These are phyloP conservation scores for Chimonanthus salicifolius DNA, from an alignment of 164 flowering plant genomes.

Conservation along the genomic window DNA sequence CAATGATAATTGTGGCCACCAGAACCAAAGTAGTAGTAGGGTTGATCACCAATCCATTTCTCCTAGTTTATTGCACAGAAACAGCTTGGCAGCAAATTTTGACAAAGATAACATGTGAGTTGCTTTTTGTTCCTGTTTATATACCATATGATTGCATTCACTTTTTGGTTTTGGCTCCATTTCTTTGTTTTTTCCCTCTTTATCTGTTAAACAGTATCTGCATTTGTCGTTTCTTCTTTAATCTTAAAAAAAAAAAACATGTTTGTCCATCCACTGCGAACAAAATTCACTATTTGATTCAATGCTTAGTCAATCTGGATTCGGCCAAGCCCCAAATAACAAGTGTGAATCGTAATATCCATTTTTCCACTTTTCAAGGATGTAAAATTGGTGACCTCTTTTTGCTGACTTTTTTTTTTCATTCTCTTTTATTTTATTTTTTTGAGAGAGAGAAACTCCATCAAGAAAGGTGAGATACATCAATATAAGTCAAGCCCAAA, in stretches of 20 bases:
- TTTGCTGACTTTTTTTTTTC: background rate
- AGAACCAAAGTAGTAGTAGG: constrained; percentile 41
- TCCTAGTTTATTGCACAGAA: constrained; percentile 79
- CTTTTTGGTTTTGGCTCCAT: background rate
- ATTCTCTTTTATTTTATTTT: too few relatives aligned
- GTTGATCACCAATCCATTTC: constrained; percentile 50
- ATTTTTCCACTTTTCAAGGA: background rate
- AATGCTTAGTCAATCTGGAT: background rate
- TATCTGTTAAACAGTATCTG: background rate
- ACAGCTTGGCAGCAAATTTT: constrained; percentile 29
- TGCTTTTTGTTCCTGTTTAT: background rate
- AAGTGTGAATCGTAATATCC: background rate
- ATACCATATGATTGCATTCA: background rate
- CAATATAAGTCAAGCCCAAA: too few relatives aligned
- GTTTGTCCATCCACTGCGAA: too few relatives aligned
- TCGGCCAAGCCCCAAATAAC: background rate
- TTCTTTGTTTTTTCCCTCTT: background rate
- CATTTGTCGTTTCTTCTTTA: background rate
- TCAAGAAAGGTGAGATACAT: too few relatives aligned
- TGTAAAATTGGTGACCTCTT: background rate
- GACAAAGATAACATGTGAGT: constrained; percentile 65
- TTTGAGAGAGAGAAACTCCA: too few relatives aligned
- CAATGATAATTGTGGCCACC: constrained; percentile 29
- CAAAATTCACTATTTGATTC: background rate
- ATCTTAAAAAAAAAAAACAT: too few relatives aligned